Evolutionary conservation across 2,329 filamentous ascomycete genomes (phyloP).

Genomic region (Microsporum ferrugineum): DNA sequence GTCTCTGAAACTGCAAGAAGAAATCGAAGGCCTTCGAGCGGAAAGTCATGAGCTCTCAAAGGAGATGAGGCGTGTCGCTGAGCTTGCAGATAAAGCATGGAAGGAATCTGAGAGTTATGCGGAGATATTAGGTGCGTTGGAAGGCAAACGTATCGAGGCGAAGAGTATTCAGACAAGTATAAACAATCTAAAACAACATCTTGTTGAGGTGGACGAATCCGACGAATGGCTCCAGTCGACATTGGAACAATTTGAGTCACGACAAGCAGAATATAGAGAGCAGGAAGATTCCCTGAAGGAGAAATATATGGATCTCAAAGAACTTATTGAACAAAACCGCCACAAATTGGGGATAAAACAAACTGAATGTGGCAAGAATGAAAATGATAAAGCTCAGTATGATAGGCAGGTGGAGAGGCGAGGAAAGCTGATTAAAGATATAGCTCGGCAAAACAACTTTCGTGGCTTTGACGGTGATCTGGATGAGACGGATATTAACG

Average conservation of each 20-base stretch:
- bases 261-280: slow-evolving; percentile 53
- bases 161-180: slow-evolving; percentile 59
- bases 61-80: slow-evolving; percentile 33
- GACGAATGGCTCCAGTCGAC: slow-evolving; percentile 63
- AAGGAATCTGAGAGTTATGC: slow-evolving; percentile 63
- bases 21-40: slow-evolving; percentile 47
- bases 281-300: slow-evolving; percentile 53
- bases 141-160: slow-evolving; percentile 64
- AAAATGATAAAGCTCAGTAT: slow-evolving; percentile 78
- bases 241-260: slow-evolving; percentile 65
- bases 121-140: slow-evolving; percentile 61
- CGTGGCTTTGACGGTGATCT: slow-evolving; percentile 74
- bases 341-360: slow-evolving; percentile 30
- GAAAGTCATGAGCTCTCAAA: slow-evolving; percentile 51
- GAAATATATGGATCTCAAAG: slow-evolving; percentile 54
- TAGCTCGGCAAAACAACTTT: slow-evolving; percentile 65
- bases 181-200: slow-evolving; percentile 55
- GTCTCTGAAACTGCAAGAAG: slow-evolving; percentile 51
- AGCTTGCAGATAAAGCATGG: slow-evolving; percentile 54
- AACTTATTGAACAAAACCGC: slow-evolving; percentile 39
- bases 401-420: slow-evolving; percentile 66
- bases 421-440: slow-evolving; percentile 62
- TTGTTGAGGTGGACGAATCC: slow-evolving; percentile 66
- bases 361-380: slow-evolving; percentile 54
- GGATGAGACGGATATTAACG: slow-evolving; percentile 57